Evolutionary conservation across 352 stramenopile species (phyloP).

Genomic region (Pythium dissimile): DNA sequence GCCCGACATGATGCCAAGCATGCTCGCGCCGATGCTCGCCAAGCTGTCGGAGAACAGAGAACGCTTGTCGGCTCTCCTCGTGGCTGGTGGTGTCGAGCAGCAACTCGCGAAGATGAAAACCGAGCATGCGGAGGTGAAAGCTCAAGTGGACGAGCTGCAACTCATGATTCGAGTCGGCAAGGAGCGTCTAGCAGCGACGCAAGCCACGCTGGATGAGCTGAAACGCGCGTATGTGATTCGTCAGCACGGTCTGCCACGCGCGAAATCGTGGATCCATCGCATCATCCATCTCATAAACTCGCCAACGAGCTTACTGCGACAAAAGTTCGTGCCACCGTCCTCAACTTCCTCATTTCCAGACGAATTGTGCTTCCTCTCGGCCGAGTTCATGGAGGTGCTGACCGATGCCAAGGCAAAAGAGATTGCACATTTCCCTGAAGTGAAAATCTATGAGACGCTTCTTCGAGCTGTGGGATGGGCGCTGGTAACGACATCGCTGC

Average conservation of each 20-base stretch:
- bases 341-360: background rate
- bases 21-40: constrained; percentile 31
- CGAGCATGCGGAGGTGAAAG: constrained; percentile 66
- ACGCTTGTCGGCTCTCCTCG: constrained; percentile 49
- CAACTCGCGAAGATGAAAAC: constrained; percentile 70
- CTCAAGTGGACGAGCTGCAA: constrained; percentile 63
- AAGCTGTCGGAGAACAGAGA: constrained; percentile 42
- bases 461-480: constrained; percentile 71
- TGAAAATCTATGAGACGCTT: constrained; percentile 59
- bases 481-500: constrained; percentile 61
- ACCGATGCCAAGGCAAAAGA: constrained; percentile 31
- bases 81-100: constrained; percentile 65
- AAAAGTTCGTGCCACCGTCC: constrained; percentile 16
- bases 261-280: constrained; percentile 53
- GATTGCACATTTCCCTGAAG: constrained; percentile 77
- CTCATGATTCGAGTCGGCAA: constrained; percentile 60
- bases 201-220: constrained; percentile 53
- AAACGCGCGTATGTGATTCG: constrained; percentile 64
- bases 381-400: constrained; percentile 45
- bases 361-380: constrained; percentile 39
- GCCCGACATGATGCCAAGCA: constrained; percentile 26
- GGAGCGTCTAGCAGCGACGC: constrained; percentile 51
- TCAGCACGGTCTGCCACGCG: constrained; percentile 51
- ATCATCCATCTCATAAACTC: constrained; percentile 54
- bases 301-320: constrained; percentile 32